These are phyloP conservation scores for Cutaneotrichosporon dermatis DNA, from an alignment of 1,284 basidiomycete genomes.

Conservation along the genomic window DNA sequence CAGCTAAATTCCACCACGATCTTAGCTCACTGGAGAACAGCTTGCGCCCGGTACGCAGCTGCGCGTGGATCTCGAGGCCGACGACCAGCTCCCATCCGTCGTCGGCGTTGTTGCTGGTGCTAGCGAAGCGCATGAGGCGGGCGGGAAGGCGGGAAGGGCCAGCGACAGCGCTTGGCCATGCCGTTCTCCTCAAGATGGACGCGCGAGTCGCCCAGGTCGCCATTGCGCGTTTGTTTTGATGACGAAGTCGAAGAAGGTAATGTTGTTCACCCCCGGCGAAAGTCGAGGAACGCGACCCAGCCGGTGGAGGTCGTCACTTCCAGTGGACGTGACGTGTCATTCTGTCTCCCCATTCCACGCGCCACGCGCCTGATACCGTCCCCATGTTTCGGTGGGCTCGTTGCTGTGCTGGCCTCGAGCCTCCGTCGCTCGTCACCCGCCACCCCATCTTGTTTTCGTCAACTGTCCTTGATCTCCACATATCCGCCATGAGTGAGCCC, in stretches of 20 bases:
- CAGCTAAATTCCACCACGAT: neutral
- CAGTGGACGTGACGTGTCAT: neutral
- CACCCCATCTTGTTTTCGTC: neutral
- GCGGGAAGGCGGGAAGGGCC: neutral
- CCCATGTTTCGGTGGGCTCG: neutral
- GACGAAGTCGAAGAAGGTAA: no score
- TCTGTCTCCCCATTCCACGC: neutral
- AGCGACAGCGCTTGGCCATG: neutral
- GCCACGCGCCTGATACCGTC: neutral
- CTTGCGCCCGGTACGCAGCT: slow-evolving; percentile 80
- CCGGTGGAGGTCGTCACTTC: neutral
- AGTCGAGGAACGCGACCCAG: neutral
- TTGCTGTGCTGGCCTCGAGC: neutral
- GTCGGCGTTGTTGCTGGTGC: neutral
- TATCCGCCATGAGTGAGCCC: neutral
- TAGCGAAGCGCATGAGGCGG: neutral
- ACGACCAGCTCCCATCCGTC: slow-evolving; percentile 77
- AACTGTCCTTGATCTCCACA: neutral
- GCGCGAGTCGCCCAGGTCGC: neutral
- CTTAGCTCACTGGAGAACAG: slow-evolving; percentile 73
- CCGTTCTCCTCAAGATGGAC: neutral
- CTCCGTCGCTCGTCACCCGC: neutral
- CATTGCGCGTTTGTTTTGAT: no score
- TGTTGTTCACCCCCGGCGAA: neutral
- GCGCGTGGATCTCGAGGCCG: slow-evolving; percentile 93